Base-by-base conservation (phyloP, 306 rosid species). In the Vachellia pachyceras region DNA sequence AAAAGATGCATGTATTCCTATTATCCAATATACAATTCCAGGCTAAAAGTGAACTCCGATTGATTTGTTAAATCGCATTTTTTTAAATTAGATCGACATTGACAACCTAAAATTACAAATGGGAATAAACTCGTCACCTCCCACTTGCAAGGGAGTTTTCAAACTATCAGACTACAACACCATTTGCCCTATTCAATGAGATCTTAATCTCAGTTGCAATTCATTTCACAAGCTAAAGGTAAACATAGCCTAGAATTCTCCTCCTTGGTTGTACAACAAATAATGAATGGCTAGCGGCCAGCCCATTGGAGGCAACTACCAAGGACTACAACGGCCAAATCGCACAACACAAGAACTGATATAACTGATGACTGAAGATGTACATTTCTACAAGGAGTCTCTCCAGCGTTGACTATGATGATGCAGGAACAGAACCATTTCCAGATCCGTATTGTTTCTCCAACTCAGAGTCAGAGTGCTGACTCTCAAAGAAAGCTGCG, bases 401-500 rank as follows among this genome's bases (percentile, higher is more conserved):
- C 47, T 68, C 41, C 29, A 78, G 54, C 44, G 69, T 70, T 65
- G 77, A 41, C 63, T 72, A 82, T 49, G 77, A 77, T 68, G 60
- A 72, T 57, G 85, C 71, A 5, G 68, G 82, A 66, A 73, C 83
- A 15, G 83, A 82, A 84, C 87, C 93, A 80, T 88, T 90, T 37
- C 80, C 80, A 39, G 82, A 82, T 82, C 5, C 60, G 83, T 61
- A 72, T 50, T 61, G 79, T 54, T 23, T 40, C 72, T 76, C 83
- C 71, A 89, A 78, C 42, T n/a, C 60, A 54, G n/a, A n/a, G 11
- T 85, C 83, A 22, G 86, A 68, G 52, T 36, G 13, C 76, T 87
- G 73, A 14, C 69, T 86, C 83, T 84, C 97, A 47, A 94, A 94
- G 86, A 94, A 94, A 15, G 87, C 88, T 29, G 86, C 86, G 81